Evolutionary conservation across 169 alveolate genomes (phyloP).

Genomic region (Neospora caninum): DNA sequence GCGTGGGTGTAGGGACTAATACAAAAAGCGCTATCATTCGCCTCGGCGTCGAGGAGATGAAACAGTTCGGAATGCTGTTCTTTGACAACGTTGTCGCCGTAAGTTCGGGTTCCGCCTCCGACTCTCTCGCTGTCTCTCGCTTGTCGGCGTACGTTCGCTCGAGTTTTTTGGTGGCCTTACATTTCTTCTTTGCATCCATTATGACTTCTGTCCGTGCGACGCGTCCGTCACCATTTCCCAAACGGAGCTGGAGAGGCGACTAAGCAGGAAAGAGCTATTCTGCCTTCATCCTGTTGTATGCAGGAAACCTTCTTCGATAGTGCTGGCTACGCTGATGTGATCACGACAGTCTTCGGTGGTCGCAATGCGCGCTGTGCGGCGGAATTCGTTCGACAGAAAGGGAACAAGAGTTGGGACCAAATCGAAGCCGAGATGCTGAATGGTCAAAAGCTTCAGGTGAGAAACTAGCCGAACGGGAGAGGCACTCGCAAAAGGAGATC

Average conservation of each 20-base stretch:
- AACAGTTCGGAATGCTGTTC: constrained; percentile 78
- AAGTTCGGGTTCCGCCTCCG: not conserved
- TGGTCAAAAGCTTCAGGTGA: constrained; percentile 88
- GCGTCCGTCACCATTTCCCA: not conserved
- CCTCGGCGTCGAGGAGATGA: constrained; percentile 90
- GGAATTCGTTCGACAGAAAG: constrained; percentile 86
- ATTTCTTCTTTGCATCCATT: too few species aligned
- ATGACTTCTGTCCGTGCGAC: too few species aligned
- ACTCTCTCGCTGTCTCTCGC: too few species aligned
- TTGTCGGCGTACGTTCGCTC: too few species aligned
- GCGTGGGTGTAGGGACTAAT: constrained; percentile 91
- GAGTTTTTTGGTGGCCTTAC: too few species aligned
- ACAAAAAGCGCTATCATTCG: constrained; percentile 95
- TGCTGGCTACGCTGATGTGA: constrained; percentile 93
- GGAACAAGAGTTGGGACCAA: constrained; percentile 85
- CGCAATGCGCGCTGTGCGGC: constrained; percentile 91
- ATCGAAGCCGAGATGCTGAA: constrained; percentile 87
- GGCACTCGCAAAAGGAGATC: too few species aligned
- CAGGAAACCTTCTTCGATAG: constrained; percentile 90
- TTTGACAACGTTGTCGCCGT: constrained; percentile 76
- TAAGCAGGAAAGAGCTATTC: too few species aligned
- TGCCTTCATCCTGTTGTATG: not conserved
- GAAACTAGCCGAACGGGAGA: not conserved
- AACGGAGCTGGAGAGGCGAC: not conserved
- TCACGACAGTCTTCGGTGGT: constrained; percentile 93